A percentile compares a stretch with the other conserved stretches of the same genome.
These are phyloP conservation scores for Crassisporium funariophilum DNA, from an alignment of 768 basidiomycete species.

Conservation along the genomic window DNA sequence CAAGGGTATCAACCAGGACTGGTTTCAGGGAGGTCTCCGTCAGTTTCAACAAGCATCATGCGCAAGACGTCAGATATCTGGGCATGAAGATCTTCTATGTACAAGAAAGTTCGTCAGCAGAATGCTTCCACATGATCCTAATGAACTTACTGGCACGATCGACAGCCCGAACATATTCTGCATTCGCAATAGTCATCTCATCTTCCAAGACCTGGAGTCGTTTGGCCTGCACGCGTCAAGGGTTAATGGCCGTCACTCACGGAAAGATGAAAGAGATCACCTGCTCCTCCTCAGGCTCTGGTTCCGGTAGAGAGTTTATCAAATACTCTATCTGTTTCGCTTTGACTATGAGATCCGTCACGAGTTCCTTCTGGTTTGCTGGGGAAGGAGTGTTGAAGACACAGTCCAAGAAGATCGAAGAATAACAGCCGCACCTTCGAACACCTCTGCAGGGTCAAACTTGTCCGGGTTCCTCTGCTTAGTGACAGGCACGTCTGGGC, in stretches of 20 bases:
- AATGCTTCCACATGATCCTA: background rate
- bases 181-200: slow-evolving; percentile 73
- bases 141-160: slow-evolving; percentile 69
- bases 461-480: slow-evolving; percentile 75
- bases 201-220: slow-evolving; percentile 68
- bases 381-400: background rate
- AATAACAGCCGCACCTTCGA: slow-evolving; percentile 56
- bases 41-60: slow-evolving; percentile 57
- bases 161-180: slow-evolving; percentile 73
- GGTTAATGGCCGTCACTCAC: slow-evolving; percentile 1
- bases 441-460: slow-evolving; percentile 69
- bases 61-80: slow-evolving; percentile 63
- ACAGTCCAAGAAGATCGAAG: background rate
- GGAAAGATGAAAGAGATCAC: slow-evolving; percentile 35
- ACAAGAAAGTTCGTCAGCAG: background rate
- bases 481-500: slow-evolving; percentile 79
- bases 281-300: slow-evolving; percentile 79
- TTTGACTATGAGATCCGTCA: slow-evolving; percentile 79
- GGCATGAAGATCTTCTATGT: slow-evolving; percentile 56
- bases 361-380: slow-evolving; percentile 87
- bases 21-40: slow-evolving; percentile 22
- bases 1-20: background rate
- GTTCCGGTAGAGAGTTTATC: slow-evolving; percentile 76
- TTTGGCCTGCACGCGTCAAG: slow-evolving; percentile 62
- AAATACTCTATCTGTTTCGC: slow-evolving; percentile 89